Conservation (phyloP, 2,329 filamentous ascomycete genomes). For the Macrophomina phaseolina region DNA sequence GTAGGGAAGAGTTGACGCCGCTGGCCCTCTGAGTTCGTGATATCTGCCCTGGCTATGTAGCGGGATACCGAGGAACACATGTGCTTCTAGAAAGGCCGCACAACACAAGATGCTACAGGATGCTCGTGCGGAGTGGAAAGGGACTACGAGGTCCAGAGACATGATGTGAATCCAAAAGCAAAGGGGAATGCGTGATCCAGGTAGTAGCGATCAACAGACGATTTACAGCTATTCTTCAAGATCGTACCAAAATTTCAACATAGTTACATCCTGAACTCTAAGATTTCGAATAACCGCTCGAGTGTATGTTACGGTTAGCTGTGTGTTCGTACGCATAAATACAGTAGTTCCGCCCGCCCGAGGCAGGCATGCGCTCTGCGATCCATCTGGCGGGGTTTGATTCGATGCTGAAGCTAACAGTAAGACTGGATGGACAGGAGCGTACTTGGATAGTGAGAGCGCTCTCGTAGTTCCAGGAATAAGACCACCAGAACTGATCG, state of each 20-base stretch:
- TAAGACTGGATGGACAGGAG: not conserved
- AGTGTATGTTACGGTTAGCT: not conserved
- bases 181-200: too few relatives aligned
- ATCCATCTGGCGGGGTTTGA: not conserved
- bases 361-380: not conserved
- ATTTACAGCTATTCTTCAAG: not conserved
- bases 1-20: too few relatives aligned
- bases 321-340: not conserved
- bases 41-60: too few relatives aligned
- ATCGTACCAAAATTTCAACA: not conserved
- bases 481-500: not conserved
- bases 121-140: too few relatives aligned
- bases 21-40: too few relatives aligned
- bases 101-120: too few relatives aligned
- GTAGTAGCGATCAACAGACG: not conserved
- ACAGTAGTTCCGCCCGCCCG: not conserved
- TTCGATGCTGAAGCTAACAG: not conserved
- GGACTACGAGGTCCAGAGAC: too few relatives aligned
- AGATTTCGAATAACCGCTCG: not conserved
- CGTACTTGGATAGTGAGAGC: not conserved
- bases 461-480: not conserved
- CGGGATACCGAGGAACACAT: too few relatives aligned
- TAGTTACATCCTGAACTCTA: not conserved
- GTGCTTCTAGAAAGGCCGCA: too few relatives aligned
- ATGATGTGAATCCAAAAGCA: too few relatives aligned